These are phyloP conservation scores for Scedosporium dehoogii DNA, from an alignment of 2,329 filamentous ascomycete genomes.

Conservation along the genomic window DNA sequence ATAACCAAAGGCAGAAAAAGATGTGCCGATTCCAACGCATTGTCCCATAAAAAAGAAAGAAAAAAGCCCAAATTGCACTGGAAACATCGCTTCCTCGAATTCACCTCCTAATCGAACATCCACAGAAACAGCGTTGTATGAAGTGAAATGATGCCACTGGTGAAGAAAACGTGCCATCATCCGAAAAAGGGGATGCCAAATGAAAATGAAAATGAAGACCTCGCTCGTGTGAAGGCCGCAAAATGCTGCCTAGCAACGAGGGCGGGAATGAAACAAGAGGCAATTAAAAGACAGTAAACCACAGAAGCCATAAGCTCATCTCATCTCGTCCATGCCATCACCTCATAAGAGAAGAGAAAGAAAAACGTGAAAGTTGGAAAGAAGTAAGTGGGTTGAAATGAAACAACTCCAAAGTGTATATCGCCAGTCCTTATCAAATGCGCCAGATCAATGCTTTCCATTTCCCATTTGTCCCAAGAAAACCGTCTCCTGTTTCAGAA, in stretches of 20 bases:
- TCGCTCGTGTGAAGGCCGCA: neutral
- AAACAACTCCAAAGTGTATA: neutral
- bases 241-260: neutral
- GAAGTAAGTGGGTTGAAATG: conserved; percentile 5
- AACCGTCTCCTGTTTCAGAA: conserved; percentile 3
- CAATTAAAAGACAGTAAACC: neutral
- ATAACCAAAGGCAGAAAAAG: neutral
- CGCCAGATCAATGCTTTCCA: conserved; percentile 7
- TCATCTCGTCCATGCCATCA: neutral
- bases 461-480: conserved; percentile 6
- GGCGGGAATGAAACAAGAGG: neutral
- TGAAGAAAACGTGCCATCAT: neutral
- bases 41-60: neutral
- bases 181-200: neutral
- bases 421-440: conserved; percentile 8
- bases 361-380: conserved; percentile 2
- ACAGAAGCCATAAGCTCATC: neutral
- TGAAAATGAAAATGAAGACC: neutral
- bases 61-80: neutral
- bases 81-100: neutral
- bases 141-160: neutral
- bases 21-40: neutral
- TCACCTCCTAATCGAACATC: neutral
- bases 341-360: neutral
- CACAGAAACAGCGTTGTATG: neutral